Base-by-base conservation (phyloP, 164 flowering plant genomes). In the Euptelea pleiosperma region DNA sequence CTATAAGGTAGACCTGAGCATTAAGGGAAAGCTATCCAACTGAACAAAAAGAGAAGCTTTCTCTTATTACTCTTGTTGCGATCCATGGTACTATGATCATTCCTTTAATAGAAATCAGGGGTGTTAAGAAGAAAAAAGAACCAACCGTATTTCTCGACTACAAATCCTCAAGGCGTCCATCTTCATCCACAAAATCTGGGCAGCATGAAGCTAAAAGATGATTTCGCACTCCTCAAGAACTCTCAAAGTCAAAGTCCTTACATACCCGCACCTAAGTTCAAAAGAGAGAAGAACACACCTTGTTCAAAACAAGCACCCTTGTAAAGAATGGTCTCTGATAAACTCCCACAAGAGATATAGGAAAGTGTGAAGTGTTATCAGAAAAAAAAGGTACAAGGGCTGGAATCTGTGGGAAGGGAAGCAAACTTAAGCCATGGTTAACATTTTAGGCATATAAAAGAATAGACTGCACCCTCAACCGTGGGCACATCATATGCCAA, bases 91-190 rank as follows among this genome's bases (percentile, higher is more conserved):
- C 21, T 33, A 47, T 6, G 18, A 49, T 22, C 42, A 31, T 9
- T 6, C 35, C 10, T 35, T 30, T n/a, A n/a, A 59, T 25, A 41
- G 30, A 22, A 61, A 40, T 49, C 29, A 47, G 11, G n/a, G 44
- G 26, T 43, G 15, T n/a, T 46, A 21, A 51, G 16, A 46, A 40
- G 24, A 52, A 44, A 52, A 51, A 44, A 21, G 18, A 52, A 55
- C 73, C 62, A 45, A 67, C 66, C 71, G 62, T 41, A 2, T 33
- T 31, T 56, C 64, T 44, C 57, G 48, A 41, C 42, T 50, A 62
- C 36, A 48, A 43, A 41, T 63, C 60, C 60, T 47, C 30, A 40
- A n/a, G 15, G 61, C 22, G 11, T 35, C 47, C 41, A 42, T 30
- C 56, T 48, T 28, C 55, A 41, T 45, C 29, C 40, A 49, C 22